Evolutionary conservation across 331 rosid genomes (phyloP), one percentile per base, ranked within the genome.

Genomic region (Acacia pycnantha): DNA sequence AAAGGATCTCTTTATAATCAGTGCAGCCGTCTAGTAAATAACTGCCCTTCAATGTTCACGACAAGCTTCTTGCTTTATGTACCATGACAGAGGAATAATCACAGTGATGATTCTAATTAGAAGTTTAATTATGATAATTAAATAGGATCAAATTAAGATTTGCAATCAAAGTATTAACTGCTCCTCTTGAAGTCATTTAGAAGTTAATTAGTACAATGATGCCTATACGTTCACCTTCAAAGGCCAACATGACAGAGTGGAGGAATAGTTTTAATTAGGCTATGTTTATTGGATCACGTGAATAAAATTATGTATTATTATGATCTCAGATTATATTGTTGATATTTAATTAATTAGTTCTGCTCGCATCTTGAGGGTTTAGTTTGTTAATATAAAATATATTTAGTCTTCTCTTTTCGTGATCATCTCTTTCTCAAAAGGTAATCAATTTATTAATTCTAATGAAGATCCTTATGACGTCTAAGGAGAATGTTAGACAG

Each of bases 141-240:
- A 68, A 19, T n/a, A 68, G 46, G 27, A 37, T 37, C 73, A 37
- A 22, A 11, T 24, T 3, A 10, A 69, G 73, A 47, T 29, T 29
- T 74, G 41, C 37, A 50, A 31, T 31, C 47, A 21, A 4, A 31
- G 22, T 16, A 16, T 31, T 31, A 31, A 31, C 41, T 31, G 18
- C 47, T 76, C 73, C 58, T 71, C 48, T 69, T 53, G 73, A 10
- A 68, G 81, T 74, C 78, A 35, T 51, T 76, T 26, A 29, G 35
- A 51, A 64, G 33, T 68, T 66, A 35, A 58, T 24, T 24, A 58
- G 22, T 44, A 74, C 18, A 67, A 74, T 73, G 59, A 53, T 10
- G 70, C 58, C 2, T 22, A 21, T 73, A 22, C 43, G 13, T 53
- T 6, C 73, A 35, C 26, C 58, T 70, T 78, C 74, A 48, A 66